These are phyloP conservation scores for Thermothielavioides terrestris DNA, from an alignment of 495 filamentous ascomycete species.

Conservation along the genomic window DNA sequence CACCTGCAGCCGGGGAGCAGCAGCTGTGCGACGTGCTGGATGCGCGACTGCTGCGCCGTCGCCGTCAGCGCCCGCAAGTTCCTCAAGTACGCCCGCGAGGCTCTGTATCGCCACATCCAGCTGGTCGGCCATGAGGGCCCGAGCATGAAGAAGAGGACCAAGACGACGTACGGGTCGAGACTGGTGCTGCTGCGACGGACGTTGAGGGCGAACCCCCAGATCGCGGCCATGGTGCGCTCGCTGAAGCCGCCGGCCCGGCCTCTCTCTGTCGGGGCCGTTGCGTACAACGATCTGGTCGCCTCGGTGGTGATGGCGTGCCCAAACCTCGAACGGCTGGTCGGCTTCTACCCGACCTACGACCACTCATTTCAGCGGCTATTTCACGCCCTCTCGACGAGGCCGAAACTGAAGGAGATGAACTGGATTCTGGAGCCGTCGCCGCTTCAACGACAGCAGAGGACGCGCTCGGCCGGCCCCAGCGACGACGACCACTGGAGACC, in stretches of 20 bases:
- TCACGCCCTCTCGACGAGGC: slow-evolving; percentile 69
- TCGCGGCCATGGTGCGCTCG: slow-evolving; percentile 65
- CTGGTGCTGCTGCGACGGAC: slow-evolving; percentile 70
- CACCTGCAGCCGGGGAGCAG: slow-evolving; percentile 35
- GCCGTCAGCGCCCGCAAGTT: slow-evolving; percentile 59
- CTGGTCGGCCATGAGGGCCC: slow-evolving; percentile 60
- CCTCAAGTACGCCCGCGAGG: slow-evolving; percentile 54
- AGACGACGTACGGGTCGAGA: slow-evolving; percentile 57
- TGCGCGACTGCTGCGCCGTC: slow-evolving; percentile 62
- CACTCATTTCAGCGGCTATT: slow-evolving; percentile 67
- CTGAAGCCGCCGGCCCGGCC: slow-evolving; percentile 64
- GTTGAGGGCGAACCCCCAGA: slow-evolving; percentile 56
- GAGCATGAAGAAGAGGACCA: slow-evolving; percentile 58
- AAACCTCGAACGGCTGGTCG: slow-evolving; percentile 67
- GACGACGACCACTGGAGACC: slow-evolving; percentile 24
- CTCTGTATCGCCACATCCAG: slow-evolving; percentile 63
- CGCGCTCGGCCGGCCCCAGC: not conserved
- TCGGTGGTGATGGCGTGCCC: slow-evolving; percentile 80
- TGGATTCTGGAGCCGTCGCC: slow-evolving; percentile 57
- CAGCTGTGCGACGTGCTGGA: slow-evolving; percentile 68
- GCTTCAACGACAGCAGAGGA: slow-evolving; percentile 25
- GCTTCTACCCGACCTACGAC: slow-evolving; percentile 60
- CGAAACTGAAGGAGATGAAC: slow-evolving; percentile 63
- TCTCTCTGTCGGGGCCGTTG: slow-evolving; percentile 41
- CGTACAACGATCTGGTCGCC: slow-evolving; percentile 64